A percentile compares a stretch with the other conserved stretches of the same genome.
Evolutionary conservation across 768 basidiomycete genomes (phyloP).

Genomic region (Lactarius psammicola): DNA sequence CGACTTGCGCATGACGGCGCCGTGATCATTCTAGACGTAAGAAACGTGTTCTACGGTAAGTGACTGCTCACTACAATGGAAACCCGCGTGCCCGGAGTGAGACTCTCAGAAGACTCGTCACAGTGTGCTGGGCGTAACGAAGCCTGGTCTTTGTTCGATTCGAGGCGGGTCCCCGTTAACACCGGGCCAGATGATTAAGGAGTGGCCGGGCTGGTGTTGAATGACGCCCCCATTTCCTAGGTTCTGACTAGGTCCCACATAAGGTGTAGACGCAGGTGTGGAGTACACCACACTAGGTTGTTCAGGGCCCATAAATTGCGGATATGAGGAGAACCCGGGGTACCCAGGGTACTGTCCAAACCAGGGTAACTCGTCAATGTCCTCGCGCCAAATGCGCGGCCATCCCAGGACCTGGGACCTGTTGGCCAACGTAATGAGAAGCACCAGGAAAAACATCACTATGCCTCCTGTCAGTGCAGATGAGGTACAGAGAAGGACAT

Average conservation of each 20-base stretch:
- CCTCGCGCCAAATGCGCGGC: conserved; percentile 55
- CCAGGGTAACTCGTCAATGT: conserved; percentile 68
- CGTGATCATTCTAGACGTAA: conserved; percentile 19
- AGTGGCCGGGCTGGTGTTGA: conserved; percentile 55
- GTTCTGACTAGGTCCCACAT: conserved; percentile 2
- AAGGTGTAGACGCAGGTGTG: neutral
- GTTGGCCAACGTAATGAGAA: conserved; percentile 50
- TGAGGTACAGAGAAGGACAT: conserved; percentile 14
- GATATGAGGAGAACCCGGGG: conserved; percentile 26
- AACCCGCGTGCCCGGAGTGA: conserved; percentile 4
- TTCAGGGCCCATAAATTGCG: neutral
- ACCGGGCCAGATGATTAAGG: conserved; percentile 68
- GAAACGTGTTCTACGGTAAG: conserved; percentile 24
- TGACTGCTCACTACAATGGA: conserved; percentile 8
- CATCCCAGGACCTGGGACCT: conserved; percentile 56
- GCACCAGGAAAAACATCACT: conserved; percentile 48
- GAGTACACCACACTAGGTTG: conserved; percentile 3
- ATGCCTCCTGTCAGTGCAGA: conserved; percentile 11
- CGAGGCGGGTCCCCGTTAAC: conserved; percentile 56
- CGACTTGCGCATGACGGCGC: conserved; percentile 20
- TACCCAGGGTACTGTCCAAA: conserved; percentile 71
- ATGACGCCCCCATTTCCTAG: conserved; percentile 41
- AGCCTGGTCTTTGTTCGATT: conserved; percentile 59
- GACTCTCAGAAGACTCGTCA: conserved; percentile 10
- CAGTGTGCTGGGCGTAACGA: conserved; percentile 23